Percentiles rank a stretch among this genome's conserved stretches.
phyloP scores from a whole-genome alignment of 805 yeast species.

The Clavispora vitiphila region DNA sequence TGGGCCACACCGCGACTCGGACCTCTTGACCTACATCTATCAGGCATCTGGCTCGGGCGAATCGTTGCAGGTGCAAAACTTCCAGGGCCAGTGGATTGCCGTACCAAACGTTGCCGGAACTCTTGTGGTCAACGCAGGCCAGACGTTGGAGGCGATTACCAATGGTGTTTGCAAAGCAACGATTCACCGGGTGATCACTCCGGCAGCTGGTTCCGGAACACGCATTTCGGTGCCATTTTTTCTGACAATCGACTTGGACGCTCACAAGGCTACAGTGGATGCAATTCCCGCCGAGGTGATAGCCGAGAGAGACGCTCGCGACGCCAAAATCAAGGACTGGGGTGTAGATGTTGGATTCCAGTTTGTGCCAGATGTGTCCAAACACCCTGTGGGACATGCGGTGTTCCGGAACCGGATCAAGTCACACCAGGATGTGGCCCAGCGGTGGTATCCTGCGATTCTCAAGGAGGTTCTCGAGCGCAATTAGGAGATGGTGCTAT shows the following conservation, averaged over 20 bases:
- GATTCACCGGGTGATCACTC: conserved; percentile 49
- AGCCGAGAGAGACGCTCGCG: conserved; percentile 29
- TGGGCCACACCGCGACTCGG: conserved; percentile 68
- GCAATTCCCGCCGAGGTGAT: conserved; percentile 26
- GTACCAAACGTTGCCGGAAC: conserved; percentile 46
- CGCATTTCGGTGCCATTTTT: conserved; percentile 46
- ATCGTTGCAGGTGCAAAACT: conserved; percentile 52
- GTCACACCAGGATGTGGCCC: conserved; percentile 41
- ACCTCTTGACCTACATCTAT: conserved; percentile 53
- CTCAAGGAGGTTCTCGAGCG: conserved; percentile 28
- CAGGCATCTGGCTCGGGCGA: conserved; percentile 48
- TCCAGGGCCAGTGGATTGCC: conserved; percentile 52
- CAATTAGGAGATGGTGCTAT: conserved; percentile 5
- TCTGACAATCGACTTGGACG: conserved; percentile 41
- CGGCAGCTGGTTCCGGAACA: conserved; percentile 30
- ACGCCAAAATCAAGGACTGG: conserved; percentile 29
- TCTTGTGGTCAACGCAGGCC: conserved; percentile 56
- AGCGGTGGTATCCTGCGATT: conserved; percentile 38
- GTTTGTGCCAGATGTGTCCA: conserved; percentile 29
- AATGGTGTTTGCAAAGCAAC: conserved; percentile 58
- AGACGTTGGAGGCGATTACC: conserved; percentile 56
- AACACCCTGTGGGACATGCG: conserved; percentile 43
- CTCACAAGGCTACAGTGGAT: conserved; percentile 24
- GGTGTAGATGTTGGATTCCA: conserved; percentile 37
- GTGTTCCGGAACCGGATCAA: conserved; percentile 43